phyloP scores from a whole-genome alignment of 2,329 filamentous ascomycete species.

The Fusarium brevicatenulatum region DNA sequence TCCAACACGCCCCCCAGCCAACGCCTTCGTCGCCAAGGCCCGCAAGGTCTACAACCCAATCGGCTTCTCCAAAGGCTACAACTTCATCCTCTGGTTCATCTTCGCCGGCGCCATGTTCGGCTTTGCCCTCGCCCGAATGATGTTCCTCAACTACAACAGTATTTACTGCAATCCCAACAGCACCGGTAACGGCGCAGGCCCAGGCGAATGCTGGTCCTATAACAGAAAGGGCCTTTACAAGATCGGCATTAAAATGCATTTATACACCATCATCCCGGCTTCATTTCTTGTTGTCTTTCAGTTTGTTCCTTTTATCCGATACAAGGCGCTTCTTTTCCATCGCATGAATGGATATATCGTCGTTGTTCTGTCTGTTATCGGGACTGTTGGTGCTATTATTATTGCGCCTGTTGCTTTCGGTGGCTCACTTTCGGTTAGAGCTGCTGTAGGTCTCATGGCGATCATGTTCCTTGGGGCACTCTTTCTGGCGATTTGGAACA shows the following conservation, averaged over 20 bases:
- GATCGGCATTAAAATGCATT: constrained; percentile 57
- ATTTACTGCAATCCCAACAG: constrained; percentile 18
- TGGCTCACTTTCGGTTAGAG: constrained; percentile 61
- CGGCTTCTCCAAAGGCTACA: constrained; percentile 60
- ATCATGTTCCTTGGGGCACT: constrained; percentile 57
- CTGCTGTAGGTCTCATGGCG: constrained; percentile 52
- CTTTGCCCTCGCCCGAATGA: constrained; percentile 26
- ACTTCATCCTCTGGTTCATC: constrained; percentile 61
- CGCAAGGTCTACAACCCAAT: constrained; percentile 55
- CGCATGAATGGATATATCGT: constrained; percentile 69
- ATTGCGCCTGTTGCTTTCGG: constrained; percentile 63
- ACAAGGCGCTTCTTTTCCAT: constrained; percentile 64
- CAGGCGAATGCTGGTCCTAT: constrained; percentile 24
- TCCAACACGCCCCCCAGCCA: constrained; percentile 3
- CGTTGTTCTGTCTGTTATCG: constrained; percentile 57
- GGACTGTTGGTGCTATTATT: constrained; percentile 62
- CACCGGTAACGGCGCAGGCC: neutral
- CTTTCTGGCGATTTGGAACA: constrained; percentile 62
- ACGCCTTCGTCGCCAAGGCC: constrained; percentile 2
- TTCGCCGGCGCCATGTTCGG: constrained; percentile 52
- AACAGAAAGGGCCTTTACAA: constrained; percentile 8
- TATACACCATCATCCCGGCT: constrained; percentile 56
- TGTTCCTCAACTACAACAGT: constrained; percentile 33
- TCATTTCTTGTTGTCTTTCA: constrained; percentile 57
- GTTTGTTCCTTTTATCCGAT: constrained; percentile 58